phyloP scores from a whole-genome alignment of 768 basidiomycete species.

The Rhodotorula paludigena region DNA sequence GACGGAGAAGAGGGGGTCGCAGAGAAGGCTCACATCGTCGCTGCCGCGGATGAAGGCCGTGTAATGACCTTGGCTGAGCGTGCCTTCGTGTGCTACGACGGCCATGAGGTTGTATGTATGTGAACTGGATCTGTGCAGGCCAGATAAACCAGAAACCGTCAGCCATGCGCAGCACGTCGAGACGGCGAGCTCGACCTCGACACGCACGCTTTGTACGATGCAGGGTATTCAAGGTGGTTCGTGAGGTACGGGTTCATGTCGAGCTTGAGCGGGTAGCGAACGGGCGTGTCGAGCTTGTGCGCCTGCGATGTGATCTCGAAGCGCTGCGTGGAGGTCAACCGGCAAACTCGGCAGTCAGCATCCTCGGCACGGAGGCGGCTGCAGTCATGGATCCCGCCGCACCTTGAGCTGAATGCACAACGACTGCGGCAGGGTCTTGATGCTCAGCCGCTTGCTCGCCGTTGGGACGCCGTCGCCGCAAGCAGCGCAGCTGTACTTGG shows the following conservation, averaged over 20 bases:
- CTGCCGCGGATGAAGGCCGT: slow-evolving; percentile 77
- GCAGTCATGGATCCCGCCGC: slow-evolving; percentile 24
- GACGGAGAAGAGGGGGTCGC: background rate
- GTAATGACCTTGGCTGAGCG: slow-evolving; percentile 83
- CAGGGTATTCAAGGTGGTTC: slow-evolving; percentile 45
- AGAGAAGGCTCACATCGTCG: slow-evolving; percentile 62
- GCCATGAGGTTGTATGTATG: slow-evolving; percentile 89
- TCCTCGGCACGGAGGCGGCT: too few species aligned
- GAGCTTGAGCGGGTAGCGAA: slow-evolving; percentile 73
- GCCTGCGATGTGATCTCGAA: slow-evolving; percentile 70
- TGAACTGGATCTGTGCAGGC: slow-evolving; percentile 49
- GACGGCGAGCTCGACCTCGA: too few species aligned
- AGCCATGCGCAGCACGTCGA: background rate
- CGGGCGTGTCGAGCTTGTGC: slow-evolving; percentile 75
- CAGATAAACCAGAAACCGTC: too few species aligned
- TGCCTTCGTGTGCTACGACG: slow-evolving; percentile 90
- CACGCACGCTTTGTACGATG: slow-evolving; percentile 3
- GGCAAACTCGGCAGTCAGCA: background rate
- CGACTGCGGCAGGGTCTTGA: slow-evolving; percentile 78
- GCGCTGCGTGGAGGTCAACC: slow-evolving; percentile 54
- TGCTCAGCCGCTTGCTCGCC: slow-evolving; percentile 76
- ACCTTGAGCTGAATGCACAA: slow-evolving; percentile 95
- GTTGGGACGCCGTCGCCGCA: slow-evolving; percentile 69
- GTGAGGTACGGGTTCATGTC: slow-evolving; percentile 74
- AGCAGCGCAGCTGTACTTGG: slow-evolving; percentile 75